A percentile compares a stretch with the other conserved stretches of the same genome.
phyloP scores from a whole-genome alignment of 2,329 filamentous ascomycete genomes.

The Alternaria infectoria region DNA sequence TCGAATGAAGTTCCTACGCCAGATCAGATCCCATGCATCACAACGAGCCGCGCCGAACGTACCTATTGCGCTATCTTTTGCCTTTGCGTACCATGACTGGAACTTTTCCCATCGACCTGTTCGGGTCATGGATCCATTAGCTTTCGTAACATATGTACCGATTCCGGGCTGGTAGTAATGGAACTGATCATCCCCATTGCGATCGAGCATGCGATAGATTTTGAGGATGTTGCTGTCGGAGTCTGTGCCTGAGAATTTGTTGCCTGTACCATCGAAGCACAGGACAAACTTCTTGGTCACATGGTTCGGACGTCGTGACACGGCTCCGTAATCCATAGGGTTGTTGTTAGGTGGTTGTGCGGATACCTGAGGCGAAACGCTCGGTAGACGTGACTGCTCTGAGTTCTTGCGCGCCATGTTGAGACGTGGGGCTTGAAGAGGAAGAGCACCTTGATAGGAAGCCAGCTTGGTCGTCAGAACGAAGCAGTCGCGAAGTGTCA shows the following conservation, averaged over 20 bases:
- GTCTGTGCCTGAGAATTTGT: constrained; percentile 51
- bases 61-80: constrained; percentile 75
- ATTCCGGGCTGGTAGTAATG: constrained; percentile 62
- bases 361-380: constrained; percentile 10
- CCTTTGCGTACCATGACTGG: constrained; percentile 72
- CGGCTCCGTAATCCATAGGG: constrained; percentile 19
- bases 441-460: not conserved
- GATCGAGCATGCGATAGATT: constrained; percentile 73
- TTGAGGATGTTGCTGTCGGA: constrained; percentile 63
- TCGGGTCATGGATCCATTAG: constrained; percentile 59
- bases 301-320: constrained; percentile 17
- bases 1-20: constrained; percentile 73
- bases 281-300: constrained; percentile 65
- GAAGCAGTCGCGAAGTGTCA: constrained; percentile 3
- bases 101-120: constrained; percentile 64
- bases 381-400: constrained; percentile 6
- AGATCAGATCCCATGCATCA: constrained; percentile 1
- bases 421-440: not conserved
- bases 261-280: constrained; percentile 54
- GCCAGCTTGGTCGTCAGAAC: not conserved
- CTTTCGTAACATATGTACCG: constrained; percentile 70
- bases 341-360: constrained; percentile 7
- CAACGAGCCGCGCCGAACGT: not conserved
- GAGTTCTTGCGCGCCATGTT: constrained; percentile 7
- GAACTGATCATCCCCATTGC: constrained; percentile 64